Evolutionary conservation across 1,284 basidiomycete genomes (phyloP), one percentile per base, ranked within the genome.

Genomic region (Puccinia triticina): DNA sequence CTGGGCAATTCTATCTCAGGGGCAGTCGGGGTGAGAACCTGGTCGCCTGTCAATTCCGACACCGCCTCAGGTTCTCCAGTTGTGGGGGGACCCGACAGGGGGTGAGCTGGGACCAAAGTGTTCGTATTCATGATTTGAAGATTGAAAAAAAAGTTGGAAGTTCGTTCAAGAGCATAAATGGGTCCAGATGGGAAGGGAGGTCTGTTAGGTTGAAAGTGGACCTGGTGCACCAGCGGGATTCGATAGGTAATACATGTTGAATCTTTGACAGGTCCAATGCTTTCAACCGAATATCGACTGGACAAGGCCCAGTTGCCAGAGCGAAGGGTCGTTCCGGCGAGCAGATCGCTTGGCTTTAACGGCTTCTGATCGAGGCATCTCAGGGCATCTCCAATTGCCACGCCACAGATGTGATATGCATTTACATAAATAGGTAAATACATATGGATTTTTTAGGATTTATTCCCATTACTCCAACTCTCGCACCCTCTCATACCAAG

Each of bases 1-100:
- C 69, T 74, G 18, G 79, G 79, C n/a, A 81, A 55, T 66, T 77
- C 75, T n/a, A 72, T 72, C 46, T 72, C 69, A 50, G 69, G 14
- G 43, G 69, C 16, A 66, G 64, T 16, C 16, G 16, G 16, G 2
- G 2, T 37, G 64, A 11, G 18, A 26, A 66, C 26, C 29, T 37
- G 32, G 18, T 66, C 64, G 32, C 29, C 64, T 66, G 32, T 34
- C 8, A 32, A 37, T 2, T 11, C 26, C 37, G 11, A 32, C 12
- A 11, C 29, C 37, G 32, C 37, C 2, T 37, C 32, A 57, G 23
- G 21, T 7, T 57, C n/a, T 26, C 23, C 8, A 26, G 55, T 57
- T 8, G 26, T 26, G n/a, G 55, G n/a, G 26, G 55, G 26, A 1
- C 55, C n/a, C 55, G 26, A 26, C 12, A n/a, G 55, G 26, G 55